Evolutionary conservation across 345 rosid genomes (phyloP), one percentile per base, ranked within the genome.

Genomic region (Combretum micranthum): DNA sequence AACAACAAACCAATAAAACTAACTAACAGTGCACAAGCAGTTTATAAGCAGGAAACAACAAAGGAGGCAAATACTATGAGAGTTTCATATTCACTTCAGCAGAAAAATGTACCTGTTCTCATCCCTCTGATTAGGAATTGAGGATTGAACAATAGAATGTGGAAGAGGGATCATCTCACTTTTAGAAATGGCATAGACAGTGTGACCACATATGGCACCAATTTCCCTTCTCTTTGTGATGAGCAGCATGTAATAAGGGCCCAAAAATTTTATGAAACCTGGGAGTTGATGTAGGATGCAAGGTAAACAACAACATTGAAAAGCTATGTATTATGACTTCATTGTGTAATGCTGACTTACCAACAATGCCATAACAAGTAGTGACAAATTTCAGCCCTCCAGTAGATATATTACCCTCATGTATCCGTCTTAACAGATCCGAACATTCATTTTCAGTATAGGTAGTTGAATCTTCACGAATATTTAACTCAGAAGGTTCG

Each of bases 161-260:
- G 80, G 90, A 72, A 94, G 79, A 0, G 90, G 83, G 78, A 94
- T 83, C 62, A 85, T 79, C 77, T 73, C 88, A 49, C 80, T 82
- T 73, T 84, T 81, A 19, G 92, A 76, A 73, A 94, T 84, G 15
- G 92, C 87, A 67, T 90, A 90, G 8, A 94, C 74, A 53, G 61
- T 66, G 66, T 90, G 97, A 69, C 99, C 99, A 63, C 95, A 81
- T 50, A 94, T 90, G 49, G 80, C 75, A 59, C 99, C 99, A 12
- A 90, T 83, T 73, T 68, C 85, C 76, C 95, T 85, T 74, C 96
- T 78, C 71, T 80, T 79, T 44, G 99, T 93, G 48, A 94, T 87
- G 44, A 94, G 76, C 50, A 94, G 72, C 97, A 94, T 89, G 83
- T 94, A 90, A 52, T 94, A 94, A 20, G 99, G 97, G 55, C 97